phyloP scores from a whole-genome alignment of 31 red algal species.

The Asparagopsis taxiformis region DNA sequence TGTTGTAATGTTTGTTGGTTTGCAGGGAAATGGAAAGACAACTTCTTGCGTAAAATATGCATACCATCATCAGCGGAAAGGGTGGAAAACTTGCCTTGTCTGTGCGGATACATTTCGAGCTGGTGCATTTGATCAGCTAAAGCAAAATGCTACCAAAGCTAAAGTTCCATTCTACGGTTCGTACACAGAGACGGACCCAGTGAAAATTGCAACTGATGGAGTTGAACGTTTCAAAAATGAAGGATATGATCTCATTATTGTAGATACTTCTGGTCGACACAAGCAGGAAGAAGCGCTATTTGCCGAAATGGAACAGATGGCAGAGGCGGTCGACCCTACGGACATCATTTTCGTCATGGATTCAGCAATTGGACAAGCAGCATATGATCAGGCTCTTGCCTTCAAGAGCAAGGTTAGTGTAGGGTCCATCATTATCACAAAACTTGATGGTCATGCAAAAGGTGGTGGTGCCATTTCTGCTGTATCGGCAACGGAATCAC shows the following conservation, averaged over 20 bases:
- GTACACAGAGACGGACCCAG: conserved; percentile 94
- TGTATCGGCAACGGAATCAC: conserved; percentile 87
- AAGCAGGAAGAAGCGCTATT: conserved; percentile 97
- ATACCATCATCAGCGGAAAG: conserved; percentile 88
- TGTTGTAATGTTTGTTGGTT: conserved; percentile 97
- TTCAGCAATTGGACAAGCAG: conserved; percentile 94
- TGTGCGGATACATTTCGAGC: conserved; percentile 99
- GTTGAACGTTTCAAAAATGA: conserved; percentile 86
- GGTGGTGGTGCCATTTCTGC: conserved; percentile 98
- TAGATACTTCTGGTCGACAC: conserved; percentile 97
- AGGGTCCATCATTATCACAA: conserved; percentile 95
- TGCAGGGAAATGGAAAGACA: conserved; percentile 99
- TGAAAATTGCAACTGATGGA: conserved; percentile 89
- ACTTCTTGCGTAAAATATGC: conserved; percentile 97
- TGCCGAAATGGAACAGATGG: conserved; percentile 98
- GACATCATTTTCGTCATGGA: conserved; percentile 99
- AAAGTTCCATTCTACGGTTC: conserved; percentile 95
- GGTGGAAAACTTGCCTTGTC: conserved; percentile 89
- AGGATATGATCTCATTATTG: conserved; percentile 91
- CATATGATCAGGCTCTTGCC: conserved; percentile 92
- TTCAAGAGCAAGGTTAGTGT: conserved; percentile 83
- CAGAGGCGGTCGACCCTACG: conserved; percentile 63
- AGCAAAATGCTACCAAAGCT: conserved; percentile 95
- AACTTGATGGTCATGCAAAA: conserved; percentile 98
- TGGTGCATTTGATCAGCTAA: conserved; percentile 97